Conservation (phyloP, 345 rosid genomes). For the Gossypium arboreum region DNA sequence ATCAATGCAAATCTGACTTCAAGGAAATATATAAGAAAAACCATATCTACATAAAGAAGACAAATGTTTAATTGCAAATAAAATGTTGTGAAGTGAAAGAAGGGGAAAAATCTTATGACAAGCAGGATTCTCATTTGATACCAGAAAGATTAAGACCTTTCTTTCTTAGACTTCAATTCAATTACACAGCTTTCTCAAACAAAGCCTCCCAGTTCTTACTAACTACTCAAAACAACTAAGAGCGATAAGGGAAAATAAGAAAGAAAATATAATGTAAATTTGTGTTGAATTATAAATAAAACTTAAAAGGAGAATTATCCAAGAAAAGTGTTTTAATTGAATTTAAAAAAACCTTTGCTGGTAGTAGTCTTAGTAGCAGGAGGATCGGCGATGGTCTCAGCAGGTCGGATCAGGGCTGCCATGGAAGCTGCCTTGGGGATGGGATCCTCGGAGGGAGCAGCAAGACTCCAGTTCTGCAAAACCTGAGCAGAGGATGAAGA, state of each 20-base stretch:
- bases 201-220: neutral
- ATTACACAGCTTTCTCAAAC: neutral
- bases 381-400: constrained; percentile 39
- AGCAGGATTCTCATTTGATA: constrained; percentile 14
- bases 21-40: neutral
- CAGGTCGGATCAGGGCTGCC: constrained; percentile 44
- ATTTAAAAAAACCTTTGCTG: constrained; percentile 40
- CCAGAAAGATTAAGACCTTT: constrained; percentile 24
- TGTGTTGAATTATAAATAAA: neutral
- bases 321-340: neutral
- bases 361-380: constrained; percentile 34
- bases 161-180: constrained; percentile 19
- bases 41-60: neutral
- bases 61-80: neutral
- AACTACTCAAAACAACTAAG: neutral
- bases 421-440: constrained; percentile 28
- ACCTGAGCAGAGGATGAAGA: constrained; percentile 13
- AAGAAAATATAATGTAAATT: neutral
- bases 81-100: neutral
- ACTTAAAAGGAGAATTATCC: neutral
- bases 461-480: constrained; percentile 36
- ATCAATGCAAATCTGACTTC: neutral
- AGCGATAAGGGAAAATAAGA: neutral
- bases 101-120: neutral
- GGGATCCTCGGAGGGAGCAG: constrained; percentile 28